A percentile compares a stretch with the other conserved stretches of the same genome.
Conservation (phyloP, 1,284 basidiomycete genomes). For the Thecaphora thlaspeos region DNA sequence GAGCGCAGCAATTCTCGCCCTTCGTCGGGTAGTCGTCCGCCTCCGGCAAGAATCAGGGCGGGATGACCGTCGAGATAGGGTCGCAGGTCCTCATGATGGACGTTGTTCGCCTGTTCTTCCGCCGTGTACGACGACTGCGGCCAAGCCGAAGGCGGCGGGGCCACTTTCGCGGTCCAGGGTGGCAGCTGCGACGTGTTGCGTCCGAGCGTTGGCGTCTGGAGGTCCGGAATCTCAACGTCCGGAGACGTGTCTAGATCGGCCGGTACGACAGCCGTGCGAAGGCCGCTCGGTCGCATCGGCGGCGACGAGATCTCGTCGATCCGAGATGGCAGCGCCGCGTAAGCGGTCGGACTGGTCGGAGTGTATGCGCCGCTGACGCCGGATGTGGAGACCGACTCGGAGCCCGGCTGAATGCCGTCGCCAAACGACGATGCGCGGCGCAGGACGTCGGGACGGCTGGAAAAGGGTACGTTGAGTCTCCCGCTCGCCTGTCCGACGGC, state of each 20-base stretch:
- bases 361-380: not conserved
- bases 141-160: no score
- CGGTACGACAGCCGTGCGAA: not conserved
- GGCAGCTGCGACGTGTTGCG: not conserved
- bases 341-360: not conserved
- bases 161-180: not conserved
- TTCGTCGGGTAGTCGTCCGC: constrained; percentile 45
- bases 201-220: not conserved
- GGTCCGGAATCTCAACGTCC: no score
- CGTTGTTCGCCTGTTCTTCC: not conserved
- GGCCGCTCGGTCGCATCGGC: not conserved
- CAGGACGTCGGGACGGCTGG: constrained; percentile 19
- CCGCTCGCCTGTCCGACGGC: no score
- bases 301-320: not conserved
- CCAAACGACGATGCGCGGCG: constrained; percentile 26
- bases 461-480: not conserved
- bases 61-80: constrained; percentile 50
- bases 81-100: not conserved
- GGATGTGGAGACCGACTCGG: not conserved
- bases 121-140: no score
- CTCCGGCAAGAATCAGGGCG: constrained; percentile 50
- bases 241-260: not conserved
- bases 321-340: no score
- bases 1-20: constrained; percentile 41
- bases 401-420: constrained; percentile 5